These are phyloP conservation scores for Globisporangium sylvaticum DNA, from an alignment of 352 stramenopile genomes.

Conservation along the genomic window DNA sequence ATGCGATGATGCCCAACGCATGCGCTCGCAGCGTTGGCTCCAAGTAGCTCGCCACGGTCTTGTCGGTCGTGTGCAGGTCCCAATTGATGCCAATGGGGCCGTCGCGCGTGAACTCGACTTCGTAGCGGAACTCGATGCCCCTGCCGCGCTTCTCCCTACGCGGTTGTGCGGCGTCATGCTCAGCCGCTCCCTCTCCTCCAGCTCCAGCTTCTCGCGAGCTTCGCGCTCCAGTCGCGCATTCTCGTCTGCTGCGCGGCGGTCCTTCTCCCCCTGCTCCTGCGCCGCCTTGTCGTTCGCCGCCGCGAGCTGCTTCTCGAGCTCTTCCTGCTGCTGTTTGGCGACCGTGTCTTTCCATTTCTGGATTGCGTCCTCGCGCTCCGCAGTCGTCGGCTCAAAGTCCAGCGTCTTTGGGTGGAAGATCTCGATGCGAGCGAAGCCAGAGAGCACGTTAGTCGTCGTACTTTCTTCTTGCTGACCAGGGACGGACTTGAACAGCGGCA, in stretches of 20 bases:
- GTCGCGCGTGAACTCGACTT: slow-evolving; percentile 46
- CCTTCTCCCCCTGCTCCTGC: slow-evolving; percentile 30
- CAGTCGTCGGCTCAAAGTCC: slow-evolving; percentile 42
- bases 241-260: slow-evolving; percentile 27
- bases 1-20: slow-evolving; percentile 42
- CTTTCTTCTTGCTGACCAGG: not conserved
- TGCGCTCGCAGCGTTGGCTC: slow-evolving; percentile 46
- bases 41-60: slow-evolving; percentile 55
- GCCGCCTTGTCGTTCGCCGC: slow-evolving; percentile 29
- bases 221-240: slow-evolving; percentile 31
- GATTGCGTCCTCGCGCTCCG: slow-evolving; percentile 27
- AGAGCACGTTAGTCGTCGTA: slow-evolving; percentile 31
- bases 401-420: slow-evolving; percentile 46
- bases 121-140: slow-evolving; percentile 63
- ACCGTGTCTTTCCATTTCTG: slow-evolving; percentile 28
- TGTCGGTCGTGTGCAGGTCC: slow-evolving; percentile 48
- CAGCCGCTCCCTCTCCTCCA: slow-evolving; percentile 42
- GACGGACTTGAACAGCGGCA: slow-evolving; percentile 45
- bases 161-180: slow-evolving; percentile 50
- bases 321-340: slow-evolving; percentile 23
- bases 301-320: slow-evolving; percentile 28
- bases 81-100: slow-evolving; percentile 69
- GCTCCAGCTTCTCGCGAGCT: slow-evolving; percentile 30
- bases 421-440: slow-evolving; percentile 58
- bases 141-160: slow-evolving; percentile 34